Conservation (phyloP, 2,329 filamentous ascomycete genomes). For the Botrytis porri region DNA sequence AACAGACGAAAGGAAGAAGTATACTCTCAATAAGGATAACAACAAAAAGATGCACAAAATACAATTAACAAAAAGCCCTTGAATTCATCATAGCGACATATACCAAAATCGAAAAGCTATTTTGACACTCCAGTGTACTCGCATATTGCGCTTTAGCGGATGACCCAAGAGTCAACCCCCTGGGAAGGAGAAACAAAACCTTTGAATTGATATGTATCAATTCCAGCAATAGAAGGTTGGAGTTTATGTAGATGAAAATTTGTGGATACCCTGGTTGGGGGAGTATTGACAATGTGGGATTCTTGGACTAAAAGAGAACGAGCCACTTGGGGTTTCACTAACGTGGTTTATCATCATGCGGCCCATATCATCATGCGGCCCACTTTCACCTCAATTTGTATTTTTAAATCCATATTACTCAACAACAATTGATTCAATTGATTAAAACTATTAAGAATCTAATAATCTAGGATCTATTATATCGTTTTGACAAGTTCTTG, state of each 20-base stretch:
- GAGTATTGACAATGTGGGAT: neutral
- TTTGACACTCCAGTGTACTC: neutral
- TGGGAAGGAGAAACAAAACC: neutral
- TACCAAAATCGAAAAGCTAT: rapidly evolving
- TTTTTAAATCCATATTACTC: too few species aligned
- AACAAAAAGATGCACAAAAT: neutral
- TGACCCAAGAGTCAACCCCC: rapidly evolving
- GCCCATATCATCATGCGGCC: too few species aligned
- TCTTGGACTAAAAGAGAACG: rapidly evolving
- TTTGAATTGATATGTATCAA: neutral
- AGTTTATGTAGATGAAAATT: neutral
- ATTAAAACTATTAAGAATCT: too few species aligned
- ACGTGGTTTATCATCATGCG: too few species aligned
- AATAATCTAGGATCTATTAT: too few species aligned
- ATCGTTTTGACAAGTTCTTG: too few species aligned
- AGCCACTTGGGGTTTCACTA: rapidly evolving
- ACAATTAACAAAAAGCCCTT: neutral
- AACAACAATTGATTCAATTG: too few species aligned
- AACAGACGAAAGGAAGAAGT: neutral
- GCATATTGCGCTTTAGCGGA: neutral
- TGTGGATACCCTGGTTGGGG: neutral
- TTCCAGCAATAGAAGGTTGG: neutral
- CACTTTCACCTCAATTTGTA: too few species aligned
- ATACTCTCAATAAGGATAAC: neutral
- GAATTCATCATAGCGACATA: neutral